Percentiles rank a stretch among this genome's conserved stretches.
phyloP scores from a whole-genome alignment of 2,329 filamentous ascomycete species.

The Alternaria viburni region DNA sequence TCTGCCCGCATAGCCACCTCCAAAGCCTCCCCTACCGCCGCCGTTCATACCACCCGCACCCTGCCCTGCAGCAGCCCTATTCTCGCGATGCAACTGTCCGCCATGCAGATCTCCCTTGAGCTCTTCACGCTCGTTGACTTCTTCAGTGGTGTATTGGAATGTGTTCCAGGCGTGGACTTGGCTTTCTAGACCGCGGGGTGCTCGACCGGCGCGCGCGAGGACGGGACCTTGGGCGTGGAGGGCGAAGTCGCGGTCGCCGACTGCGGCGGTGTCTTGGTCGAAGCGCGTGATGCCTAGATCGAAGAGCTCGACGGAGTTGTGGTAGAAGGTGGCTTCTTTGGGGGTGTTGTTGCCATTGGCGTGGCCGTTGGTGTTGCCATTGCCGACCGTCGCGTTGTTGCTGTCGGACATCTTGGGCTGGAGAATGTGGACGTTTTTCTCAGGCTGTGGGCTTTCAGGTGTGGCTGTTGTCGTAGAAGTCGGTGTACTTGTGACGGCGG shows the following conservation, averaged over 20 bases:
- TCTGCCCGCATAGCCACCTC: neutral
- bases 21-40: neutral
- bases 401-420: neutral
- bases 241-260: slow-evolving; percentile 36
- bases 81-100: slow-evolving; percentile 42
- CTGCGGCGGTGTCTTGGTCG: slow-evolving; percentile 39
- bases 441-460: neutral
- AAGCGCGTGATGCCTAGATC: slow-evolving; percentile 40
- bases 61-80: slow-evolving; percentile 27
- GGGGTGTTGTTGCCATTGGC: neutral
- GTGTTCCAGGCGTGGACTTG: slow-evolving; percentile 40
- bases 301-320: slow-evolving; percentile 26
- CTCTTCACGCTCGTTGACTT: slow-evolving; percentile 34
- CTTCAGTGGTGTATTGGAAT: slow-evolving; percentile 33
- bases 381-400: neutral
- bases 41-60: neutral
- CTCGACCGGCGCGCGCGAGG: slow-evolving; percentile 26
- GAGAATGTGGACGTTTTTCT: neutral
- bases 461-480: neutral
- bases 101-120: slow-evolving; percentile 45
- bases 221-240: slow-evolving; percentile 22
- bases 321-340: slow-evolving; percentile 9
- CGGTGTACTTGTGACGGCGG: neutral
- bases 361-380: slow-evolving; percentile 2
- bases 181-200: slow-evolving; percentile 32